phyloP scores from a whole-genome alignment of 1,139 yeast genomes.

The Diutina mesorugosa region DNA sequence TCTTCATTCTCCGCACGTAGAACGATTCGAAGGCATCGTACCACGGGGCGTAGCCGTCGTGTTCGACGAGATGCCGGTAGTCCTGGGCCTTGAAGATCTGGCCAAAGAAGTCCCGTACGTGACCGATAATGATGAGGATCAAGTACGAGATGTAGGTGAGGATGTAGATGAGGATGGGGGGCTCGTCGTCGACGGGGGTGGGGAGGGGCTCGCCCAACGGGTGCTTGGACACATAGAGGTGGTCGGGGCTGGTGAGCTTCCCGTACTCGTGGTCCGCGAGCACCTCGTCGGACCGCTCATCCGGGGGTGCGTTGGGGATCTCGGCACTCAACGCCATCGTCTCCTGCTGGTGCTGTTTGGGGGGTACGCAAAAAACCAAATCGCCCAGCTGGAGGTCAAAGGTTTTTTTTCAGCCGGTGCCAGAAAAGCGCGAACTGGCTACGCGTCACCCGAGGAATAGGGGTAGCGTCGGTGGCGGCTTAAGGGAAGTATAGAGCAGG shows the following conservation, averaged over 20 bases:
- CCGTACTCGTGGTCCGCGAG: constrained; percentile 59
- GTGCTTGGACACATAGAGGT: constrained; percentile 40
- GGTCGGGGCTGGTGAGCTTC: constrained; percentile 39
- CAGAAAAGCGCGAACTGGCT: not conserved
- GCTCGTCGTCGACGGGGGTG: constrained; percentile 65
- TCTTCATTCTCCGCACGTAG: constrained; percentile 83
- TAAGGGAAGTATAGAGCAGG: too few relatives aligned
- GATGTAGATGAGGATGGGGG: constrained; percentile 68
- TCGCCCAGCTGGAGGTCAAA: not conserved
- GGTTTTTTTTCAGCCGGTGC: not conserved
- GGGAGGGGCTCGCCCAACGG: constrained; percentile 43
- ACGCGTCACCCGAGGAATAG: not conserved
- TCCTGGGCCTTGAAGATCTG: constrained; percentile 53
- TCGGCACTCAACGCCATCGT: constrained; percentile 8
- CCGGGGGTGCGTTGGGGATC: constrained; percentile 40
- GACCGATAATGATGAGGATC: constrained; percentile 77
- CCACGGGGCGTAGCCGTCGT: constrained; percentile 93
- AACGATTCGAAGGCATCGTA: constrained; percentile 88
- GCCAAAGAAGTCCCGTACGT: constrained; percentile 80
- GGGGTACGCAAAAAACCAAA: not conserved
- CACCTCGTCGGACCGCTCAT: constrained; percentile 31
- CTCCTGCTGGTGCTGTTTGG: not conserved
- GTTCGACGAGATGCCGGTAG: constrained; percentile 56
- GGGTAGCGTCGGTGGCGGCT: not conserved
- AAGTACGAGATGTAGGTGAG: constrained; percentile 79